Evolutionary conservation across 805 yeast genomes (phyloP).

Genomic region (Cyberlindnera lachancei): DNA sequence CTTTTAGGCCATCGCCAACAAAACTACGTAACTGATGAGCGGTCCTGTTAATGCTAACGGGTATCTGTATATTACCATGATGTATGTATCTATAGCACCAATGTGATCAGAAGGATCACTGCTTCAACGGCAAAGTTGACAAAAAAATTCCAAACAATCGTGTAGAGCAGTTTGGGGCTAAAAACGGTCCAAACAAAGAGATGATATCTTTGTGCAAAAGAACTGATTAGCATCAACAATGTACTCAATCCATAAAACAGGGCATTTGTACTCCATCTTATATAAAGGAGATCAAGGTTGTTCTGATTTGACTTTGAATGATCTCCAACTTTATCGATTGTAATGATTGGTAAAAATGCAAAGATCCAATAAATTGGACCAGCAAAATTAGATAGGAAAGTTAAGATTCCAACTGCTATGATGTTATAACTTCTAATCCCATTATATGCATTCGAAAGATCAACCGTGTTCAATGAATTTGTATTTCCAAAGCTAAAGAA

Average conservation of each 20-base stretch:
- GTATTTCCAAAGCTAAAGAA: conserved; percentile 89
- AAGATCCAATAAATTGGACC: conserved; percentile 80
- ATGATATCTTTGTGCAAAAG: conserved; percentile 71
- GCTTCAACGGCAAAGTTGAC: conserved; percentile 31
- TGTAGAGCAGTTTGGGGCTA: conserved; percentile 83
- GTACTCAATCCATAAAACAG: conserved; percentile 56
- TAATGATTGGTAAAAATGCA: conserved; percentile 33
- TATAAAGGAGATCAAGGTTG: conserved; percentile 29
- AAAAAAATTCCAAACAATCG: conserved; percentile 64
- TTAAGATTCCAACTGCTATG: conserved; percentile 63
- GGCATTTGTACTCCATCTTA: conserved; percentile 14
- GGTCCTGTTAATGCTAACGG: too few species aligned
- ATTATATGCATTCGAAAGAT: conserved; percentile 85
- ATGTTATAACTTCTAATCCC: conserved; percentile 72
- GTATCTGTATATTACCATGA: too few species aligned
- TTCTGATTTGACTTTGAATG: conserved; percentile 12
- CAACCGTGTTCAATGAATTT: conserved; percentile 86
- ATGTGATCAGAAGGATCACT: conserved; percentile 3
- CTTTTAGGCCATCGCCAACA: too few species aligned
- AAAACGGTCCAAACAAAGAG: conserved; percentile 97
- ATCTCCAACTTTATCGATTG: too few species aligned
- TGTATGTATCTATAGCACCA: not conserved
- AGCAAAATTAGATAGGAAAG: conserved; percentile 78
- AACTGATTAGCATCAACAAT: conserved; percentile 54
- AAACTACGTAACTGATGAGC: too few species aligned